A percentile compares a stretch with the other conserved stretches of the same genome.
Evolutionary conservation across 768 basidiomycete species (phyloP).

Genomic region (Psilocybe tampanensis): DNA sequence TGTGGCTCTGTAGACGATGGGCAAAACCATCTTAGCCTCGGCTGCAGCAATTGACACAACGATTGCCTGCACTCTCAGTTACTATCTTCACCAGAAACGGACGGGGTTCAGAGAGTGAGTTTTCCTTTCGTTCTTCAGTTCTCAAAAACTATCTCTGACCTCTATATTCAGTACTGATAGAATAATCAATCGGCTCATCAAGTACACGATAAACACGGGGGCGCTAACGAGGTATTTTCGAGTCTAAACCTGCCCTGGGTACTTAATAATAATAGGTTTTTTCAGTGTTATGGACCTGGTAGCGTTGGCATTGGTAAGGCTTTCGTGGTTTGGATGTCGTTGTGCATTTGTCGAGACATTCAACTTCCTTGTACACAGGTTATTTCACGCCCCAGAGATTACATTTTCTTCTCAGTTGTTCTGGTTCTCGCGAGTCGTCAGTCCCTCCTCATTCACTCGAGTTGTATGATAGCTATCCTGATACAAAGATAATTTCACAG

Average conservation of each 20-base stretch:
- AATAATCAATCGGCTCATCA: slow-evolving; percentile 12
- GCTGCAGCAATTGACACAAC: slow-evolving; percentile 11
- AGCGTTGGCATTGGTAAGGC: slow-evolving; percentile 8
- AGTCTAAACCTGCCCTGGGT: not conserved
- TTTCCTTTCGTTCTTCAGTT: not conserved
- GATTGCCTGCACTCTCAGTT: slow-evolving; percentile 13
- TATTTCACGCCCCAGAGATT: slow-evolving; percentile 8
- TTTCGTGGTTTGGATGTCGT: too few relatives aligned
- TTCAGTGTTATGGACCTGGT: slow-evolving; percentile 11
- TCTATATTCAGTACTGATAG: slow-evolving; percentile 10
- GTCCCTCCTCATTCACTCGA: not conserved
- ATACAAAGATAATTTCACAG: not conserved
- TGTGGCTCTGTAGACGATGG: not conserved
- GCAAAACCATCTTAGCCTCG: slow-evolving; percentile 7
- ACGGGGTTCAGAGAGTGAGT: slow-evolving; percentile 15
- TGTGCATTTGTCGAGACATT: too few relatives aligned
- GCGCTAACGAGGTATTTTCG: slow-evolving; percentile 11
- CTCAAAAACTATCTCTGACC: not conserved
- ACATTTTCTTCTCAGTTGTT: slow-evolving; percentile 13
- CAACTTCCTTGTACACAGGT: not conserved
- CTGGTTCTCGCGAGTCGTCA: slow-evolving; percentile 11
- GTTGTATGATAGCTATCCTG: not conserved
- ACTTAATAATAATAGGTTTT: not conserved
- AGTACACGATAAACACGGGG: slow-evolving; percentile 14
- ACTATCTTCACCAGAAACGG: slow-evolving; percentile 11